Conservation (phyloP, 2,329 filamentous ascomycete species). For the Alternaria brassicicola region DNA sequence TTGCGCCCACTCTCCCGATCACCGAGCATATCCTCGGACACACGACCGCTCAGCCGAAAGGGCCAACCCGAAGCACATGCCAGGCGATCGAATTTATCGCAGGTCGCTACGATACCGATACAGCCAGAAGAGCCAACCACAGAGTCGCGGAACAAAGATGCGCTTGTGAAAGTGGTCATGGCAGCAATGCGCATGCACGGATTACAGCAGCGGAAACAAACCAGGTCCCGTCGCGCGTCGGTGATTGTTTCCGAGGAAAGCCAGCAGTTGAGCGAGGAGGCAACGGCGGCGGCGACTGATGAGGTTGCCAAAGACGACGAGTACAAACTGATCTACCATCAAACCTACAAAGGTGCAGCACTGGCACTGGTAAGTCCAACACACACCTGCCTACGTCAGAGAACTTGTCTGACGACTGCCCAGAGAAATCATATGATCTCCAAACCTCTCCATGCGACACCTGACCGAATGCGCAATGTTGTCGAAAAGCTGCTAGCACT, state of each 20-base stretch:
- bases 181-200: conserved; percentile 61
- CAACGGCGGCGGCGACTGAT: conserved; percentile 24
- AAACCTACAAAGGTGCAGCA: conserved; percentile 57
- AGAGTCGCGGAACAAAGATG: conserved; percentile 56
- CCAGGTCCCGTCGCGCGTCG: conserved; percentile 33
- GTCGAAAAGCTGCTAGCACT: conserved; percentile 56
- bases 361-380: conserved; percentile 52
- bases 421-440: conserved; percentile 49
- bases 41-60: conserved; percentile 39
- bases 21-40: conserved; percentile 43
- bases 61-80: conserved; percentile 30
- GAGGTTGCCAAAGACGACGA: conserved; percentile 54
- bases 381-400: background rate
- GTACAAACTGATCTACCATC: conserved; percentile 60
- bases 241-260: conserved; percentile 22
- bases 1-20: conserved; percentile 40
- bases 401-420: background rate
- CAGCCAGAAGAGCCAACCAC: conserved; percentile 42
- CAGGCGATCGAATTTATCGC: conserved; percentile 43
- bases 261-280: conserved; percentile 24
- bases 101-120: conserved; percentile 41
- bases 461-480: conserved; percentile 53
- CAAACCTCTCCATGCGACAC: conserved; percentile 48
- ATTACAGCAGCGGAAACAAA: conserved; percentile 52
- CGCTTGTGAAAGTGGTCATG: conserved; percentile 58